Conservation (phyloP, 202 grass and related monocot species). For the Schoenoplectus tabernaemontani region DNA sequence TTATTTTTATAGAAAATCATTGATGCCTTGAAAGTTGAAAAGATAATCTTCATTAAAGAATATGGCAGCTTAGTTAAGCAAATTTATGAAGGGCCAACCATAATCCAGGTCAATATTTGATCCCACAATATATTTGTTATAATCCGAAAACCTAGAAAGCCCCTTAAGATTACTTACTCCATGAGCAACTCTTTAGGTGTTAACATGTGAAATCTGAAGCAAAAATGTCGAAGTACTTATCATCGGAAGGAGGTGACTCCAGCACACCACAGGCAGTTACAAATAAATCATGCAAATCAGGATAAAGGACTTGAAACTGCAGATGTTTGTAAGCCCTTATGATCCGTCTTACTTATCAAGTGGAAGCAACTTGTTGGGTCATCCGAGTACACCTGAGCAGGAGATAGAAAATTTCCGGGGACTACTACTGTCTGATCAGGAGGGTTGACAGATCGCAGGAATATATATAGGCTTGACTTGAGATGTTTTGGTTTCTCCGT, state of each 20-base stretch:
- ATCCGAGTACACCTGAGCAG: conserved; percentile 14
- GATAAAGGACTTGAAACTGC: conserved; percentile 24
- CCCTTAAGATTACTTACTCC: conserved; percentile 5
- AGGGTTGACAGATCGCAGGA: conserved; percentile 2
- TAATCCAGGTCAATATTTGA: background rate
- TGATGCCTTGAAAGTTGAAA: too few relatives aligned
- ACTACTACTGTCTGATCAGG: conserved; percentile 8
- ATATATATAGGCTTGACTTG: conserved; percentile 22
- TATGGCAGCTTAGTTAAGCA: background rate
- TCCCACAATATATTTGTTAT: background rate
- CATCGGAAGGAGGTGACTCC: conserved; percentile 12
- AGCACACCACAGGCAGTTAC: conserved; percentile 28
- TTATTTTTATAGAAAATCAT: too few relatives aligned
- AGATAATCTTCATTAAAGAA: too few relatives aligned
- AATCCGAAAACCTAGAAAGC: background rate
- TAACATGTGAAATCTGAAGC: conserved; percentile 18
- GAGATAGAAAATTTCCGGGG: conserved; percentile 13
- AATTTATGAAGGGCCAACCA: background rate
- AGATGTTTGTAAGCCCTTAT: background rate
- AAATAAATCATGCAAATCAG: conserved; percentile 26
- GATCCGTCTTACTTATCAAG: background rate
- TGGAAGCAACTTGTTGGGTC: conserved; percentile 24
- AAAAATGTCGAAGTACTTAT: conserved; percentile 25
- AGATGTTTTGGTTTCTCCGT: conserved; percentile 4
- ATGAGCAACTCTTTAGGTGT: conserved; percentile 20